Evolutionary conservation across 176 grass and related monocot genomes (phyloP), one percentile per base, ranked within the genome.

Genomic region (Ananas comosus): DNA sequence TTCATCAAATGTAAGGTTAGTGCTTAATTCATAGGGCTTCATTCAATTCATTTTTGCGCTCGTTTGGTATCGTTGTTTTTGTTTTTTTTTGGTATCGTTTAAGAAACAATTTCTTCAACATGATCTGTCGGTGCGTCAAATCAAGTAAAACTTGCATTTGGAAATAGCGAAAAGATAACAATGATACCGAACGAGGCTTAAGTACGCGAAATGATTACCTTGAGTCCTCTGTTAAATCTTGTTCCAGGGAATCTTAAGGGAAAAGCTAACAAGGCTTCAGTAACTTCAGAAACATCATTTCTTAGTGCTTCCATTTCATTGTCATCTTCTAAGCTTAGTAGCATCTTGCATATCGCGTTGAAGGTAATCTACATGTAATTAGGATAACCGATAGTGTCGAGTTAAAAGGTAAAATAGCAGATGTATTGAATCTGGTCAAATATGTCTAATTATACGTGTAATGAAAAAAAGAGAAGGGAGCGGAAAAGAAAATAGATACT

Each of bases 341-440:
- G 84, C 86, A 89, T 96, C 73, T 85, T 81, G 77, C 86, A 91
- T 78, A 96, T 89, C 57, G 92, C 92, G 47, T 68, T 29, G 70
- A 91, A 96, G 2, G 83, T 91, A 3, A 91, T 19, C 83, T 81
- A 57, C 57, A 16, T 0, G 47, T 78, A 24, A 64, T 27, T 27
- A 27, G 25, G 25, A 27, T 27, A 27, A 27, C 2, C 2, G 2
- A 27, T 27, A 27, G 1, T 27, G 25, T 27, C 25, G 25, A 27
- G 25, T 27, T 27, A 27, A 27, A 27, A 27, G 25, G 25, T 27
- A 27, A 27, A 27, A 27, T 27, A 59, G 19, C 52, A 59, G 13
- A 17, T 14, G 19, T 6, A 16, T n/a, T 59, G 54, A 9, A 61
- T 7, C 13, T 17, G 53, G 0, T 57, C 33, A 57, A 10, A 2